These are phyloP conservation scores for Globisporangium solare DNA, from an alignment of 352 stramenopile genomes.

Conservation along the genomic window DNA sequence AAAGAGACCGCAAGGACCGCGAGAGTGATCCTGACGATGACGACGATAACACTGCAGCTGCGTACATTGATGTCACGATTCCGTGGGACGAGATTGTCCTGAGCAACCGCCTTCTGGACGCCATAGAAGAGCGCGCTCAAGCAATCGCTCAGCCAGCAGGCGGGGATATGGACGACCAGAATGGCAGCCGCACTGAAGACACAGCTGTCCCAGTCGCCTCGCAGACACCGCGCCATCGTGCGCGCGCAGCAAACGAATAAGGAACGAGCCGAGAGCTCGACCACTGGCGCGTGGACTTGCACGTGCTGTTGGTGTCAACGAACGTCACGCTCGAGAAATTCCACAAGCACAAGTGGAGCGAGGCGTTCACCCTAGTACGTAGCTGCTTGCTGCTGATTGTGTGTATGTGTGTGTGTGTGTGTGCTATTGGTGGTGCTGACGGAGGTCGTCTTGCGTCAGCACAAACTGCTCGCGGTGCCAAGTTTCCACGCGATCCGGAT, in stretches of 20 bases:
- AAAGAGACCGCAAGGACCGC: not conserved
- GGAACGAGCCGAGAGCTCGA: no score
- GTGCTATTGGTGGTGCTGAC: not conserved
- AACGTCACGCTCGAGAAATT: slow-evolving; percentile 60
- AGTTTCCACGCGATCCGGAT: slow-evolving; percentile 46
- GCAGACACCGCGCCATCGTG: no score
- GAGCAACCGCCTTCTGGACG: no score
- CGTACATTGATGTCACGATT: slow-evolving; percentile 12
- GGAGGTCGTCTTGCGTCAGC: slow-evolving; percentile 9
- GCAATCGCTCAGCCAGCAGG: not conserved
- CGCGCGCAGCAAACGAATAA: no score
- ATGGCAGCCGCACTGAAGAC: not conserved
- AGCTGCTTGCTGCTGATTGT: not conserved
- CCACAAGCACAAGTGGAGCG: slow-evolving; percentile 57
- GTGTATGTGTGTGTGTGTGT: no score
- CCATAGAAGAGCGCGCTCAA: not conserved
- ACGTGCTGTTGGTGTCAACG: slow-evolving; percentile 6
- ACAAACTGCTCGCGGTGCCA: slow-evolving; percentile 31
- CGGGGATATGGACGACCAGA: not conserved
- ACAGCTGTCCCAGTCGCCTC: no score
- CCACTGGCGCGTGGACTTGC: slow-evolving; percentile 9
- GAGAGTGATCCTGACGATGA: not conserved
- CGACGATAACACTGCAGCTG: not conserved
- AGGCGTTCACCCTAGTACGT: slow-evolving; percentile 46
- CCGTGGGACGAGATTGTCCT: slow-evolving; percentile 1